Percentiles rank a stretch among this genome's conserved stretches.
phyloP scores from a whole-genome alignment of 805 yeast species.

The Nakazawaea anatomiae region DNA sequence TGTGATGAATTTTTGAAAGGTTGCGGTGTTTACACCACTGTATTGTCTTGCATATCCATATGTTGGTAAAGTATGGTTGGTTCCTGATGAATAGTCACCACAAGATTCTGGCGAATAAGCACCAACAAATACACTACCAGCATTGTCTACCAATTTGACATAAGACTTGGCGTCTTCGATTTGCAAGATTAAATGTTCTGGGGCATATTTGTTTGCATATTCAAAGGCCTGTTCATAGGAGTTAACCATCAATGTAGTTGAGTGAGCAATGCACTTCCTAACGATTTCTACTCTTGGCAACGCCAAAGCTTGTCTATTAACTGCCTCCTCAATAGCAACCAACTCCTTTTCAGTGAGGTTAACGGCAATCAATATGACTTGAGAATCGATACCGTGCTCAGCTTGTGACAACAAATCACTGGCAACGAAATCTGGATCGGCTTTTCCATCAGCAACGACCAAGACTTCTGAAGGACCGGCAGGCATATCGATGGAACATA shows the following conservation, averaged over 20 bases:
- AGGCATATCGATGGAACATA: conserved; percentile 98
- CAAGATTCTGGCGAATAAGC: conserved; percentile 95
- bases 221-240: conserved; percentile 74
- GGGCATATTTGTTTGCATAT: conserved; percentile 91
- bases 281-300: conserved; percentile 93
- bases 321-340: conserved; percentile 70
- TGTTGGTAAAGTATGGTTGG: conserved; percentile 97
- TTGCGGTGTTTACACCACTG: conserved; percentile 93
- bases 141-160: conserved; percentile 76
- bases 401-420: conserved; percentile 95
- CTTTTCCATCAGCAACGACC: conserved; percentile 83
- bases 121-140: conserved; percentile 97
- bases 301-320: conserved; percentile 72
- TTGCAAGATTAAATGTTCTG: conserved; percentile 95
- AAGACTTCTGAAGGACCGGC: conserved; percentile 99
- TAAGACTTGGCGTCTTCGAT: conserved; percentile 69
- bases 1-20: conserved; percentile 93
- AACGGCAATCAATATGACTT: conserved; percentile 87
- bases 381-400: conserved; percentile 98
- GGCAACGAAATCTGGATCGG: conserved; percentile 97
- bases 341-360: conserved; percentile 56
- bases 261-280: conserved; percentile 86
- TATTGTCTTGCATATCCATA: conserved; percentile 98
- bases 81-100: conserved; percentile 97
- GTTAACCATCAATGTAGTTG: conserved; percentile 68